Percentiles rank a stretch among this genome's conserved stretches.
These are phyloP conservation scores for Cladosporium sphaerospermum DNA, from an alignment of 2,329 filamentous ascomycete genomes.

Conservation along the genomic window DNA sequence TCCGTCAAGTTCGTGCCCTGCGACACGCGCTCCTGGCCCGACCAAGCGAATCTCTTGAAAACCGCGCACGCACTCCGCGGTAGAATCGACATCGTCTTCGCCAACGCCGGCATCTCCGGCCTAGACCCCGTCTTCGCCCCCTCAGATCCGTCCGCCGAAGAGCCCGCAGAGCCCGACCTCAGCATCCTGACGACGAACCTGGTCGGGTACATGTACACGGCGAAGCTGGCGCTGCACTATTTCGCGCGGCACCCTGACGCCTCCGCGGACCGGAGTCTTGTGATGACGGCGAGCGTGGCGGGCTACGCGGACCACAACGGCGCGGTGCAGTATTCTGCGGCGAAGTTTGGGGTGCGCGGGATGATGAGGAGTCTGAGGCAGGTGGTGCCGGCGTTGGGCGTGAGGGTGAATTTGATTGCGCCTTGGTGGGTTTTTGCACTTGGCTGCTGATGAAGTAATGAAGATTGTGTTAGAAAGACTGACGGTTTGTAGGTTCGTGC, in stretches of 20 bases:
- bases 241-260: slow-evolving; percentile 23
- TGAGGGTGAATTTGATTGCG: slow-evolving; percentile 40
- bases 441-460: neutral
- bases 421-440: slow-evolving; percentile 18
- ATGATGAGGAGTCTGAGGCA: slow-evolving; percentile 36
- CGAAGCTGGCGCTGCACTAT: slow-evolving; percentile 36
- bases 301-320: slow-evolving; percentile 40
- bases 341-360: slow-evolving; percentile 40
- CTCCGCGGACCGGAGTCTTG: slow-evolving; percentile 41
- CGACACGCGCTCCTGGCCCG: slow-evolving; percentile 27
- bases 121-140: slow-evolving; percentile 19
- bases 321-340: slow-evolving; percentile 35
- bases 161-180: slow-evolving; percentile 23
- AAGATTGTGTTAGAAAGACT: neutral
- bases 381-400: slow-evolving; percentile 36
- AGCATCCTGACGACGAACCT: slow-evolving; percentile 21
- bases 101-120: slow-evolving; percentile 25
- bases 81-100: slow-evolving; percentile 24
- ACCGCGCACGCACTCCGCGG: slow-evolving; percentile 20
- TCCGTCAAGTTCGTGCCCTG: slow-evolving; percentile 27
- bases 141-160: slow-evolving; percentile 13
- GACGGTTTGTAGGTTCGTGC: slow-evolving; percentile 18
- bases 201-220: slow-evolving; percentile 23
- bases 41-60: slow-evolving; percentile 28
- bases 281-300: slow-evolving; percentile 45